Base-by-base conservation (phyloP, 306 rosid species). In the Arachis hypogaea region DNA sequence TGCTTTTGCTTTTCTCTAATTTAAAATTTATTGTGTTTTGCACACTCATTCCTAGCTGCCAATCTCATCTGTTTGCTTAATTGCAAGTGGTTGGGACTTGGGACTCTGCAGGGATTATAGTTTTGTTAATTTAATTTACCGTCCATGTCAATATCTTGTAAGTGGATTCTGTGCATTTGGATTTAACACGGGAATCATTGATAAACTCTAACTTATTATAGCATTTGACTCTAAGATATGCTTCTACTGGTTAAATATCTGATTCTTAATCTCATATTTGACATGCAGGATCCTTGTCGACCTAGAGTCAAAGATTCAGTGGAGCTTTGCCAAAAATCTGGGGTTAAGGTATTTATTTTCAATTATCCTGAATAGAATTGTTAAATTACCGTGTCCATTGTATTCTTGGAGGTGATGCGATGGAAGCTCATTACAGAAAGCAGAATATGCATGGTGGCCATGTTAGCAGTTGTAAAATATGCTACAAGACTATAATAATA, bases 271-370 rank as follows among this genome's bases (percentile, higher is more conserved):
- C 59, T 16, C 73, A 18, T 71, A 11, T 67, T 67, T 75, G 41
- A 74, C 72, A 72, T 85, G 66, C 85, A 92, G 97, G 99, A 95
- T 81, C 99, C 99, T 66, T 95, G 98, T 78, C 90, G 98, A 68
- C 86, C 87, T 6, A 88, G 93, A 69, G 98, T 95, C 42, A 81
- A 69, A 74, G 86, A 77, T 60, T 81, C 99, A 4, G 96, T 95
- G 63, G 80, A 51, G 77, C 88, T 95, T 71, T 95, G 99, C 86
- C 96, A 90, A 82, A 88, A 79, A 28, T 96, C 99, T 56, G 99
- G 99, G 59, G 93, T 95, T 66, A 92, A 95, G 99, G 99, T 95
- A 14, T 18, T 10, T 54, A 40, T 59, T 3, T 55, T 29, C 38
- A 2, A 28, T 77, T 36, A 40, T 67, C 49, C 50, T 43, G 5